phyloP scores from a whole-genome alignment of 2,329 filamentous ascomycete genomes.

The Penicillium expansum region DNA sequence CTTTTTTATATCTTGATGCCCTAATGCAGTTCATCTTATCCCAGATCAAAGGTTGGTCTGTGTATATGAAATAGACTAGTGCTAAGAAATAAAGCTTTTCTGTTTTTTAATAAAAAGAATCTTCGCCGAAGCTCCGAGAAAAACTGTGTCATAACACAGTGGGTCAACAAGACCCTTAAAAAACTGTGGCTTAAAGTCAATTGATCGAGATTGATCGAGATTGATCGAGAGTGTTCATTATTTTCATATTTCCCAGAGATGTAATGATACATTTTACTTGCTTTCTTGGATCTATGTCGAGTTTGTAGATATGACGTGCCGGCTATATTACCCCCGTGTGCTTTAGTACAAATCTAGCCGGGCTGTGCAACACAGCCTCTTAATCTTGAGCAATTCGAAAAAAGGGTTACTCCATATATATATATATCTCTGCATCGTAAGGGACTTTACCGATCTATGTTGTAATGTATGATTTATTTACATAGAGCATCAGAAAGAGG shows the following conservation, averaged over 20 bases:
- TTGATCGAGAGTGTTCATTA: not conserved
- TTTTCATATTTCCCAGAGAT: not conserved
- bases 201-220: constrained; percentile 2
- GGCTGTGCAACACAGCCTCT: constrained; percentile 7
- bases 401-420: no score
- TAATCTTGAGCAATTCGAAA: not conserved
- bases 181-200: constrained; percentile 5
- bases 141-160: not conserved
- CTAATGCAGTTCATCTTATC: not conserved
- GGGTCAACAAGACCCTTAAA: constrained; percentile 5
- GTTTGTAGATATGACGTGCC: not conserved
- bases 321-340: not conserved
- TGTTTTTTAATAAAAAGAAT: not conserved
- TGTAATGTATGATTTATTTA: no score
- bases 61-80: not conserved
- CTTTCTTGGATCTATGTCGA: not conserved
- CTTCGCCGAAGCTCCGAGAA: constrained; percentile 4
- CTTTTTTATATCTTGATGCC: not conserved
- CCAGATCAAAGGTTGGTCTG: constrained; percentile 4
- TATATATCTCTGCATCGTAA: not conserved
- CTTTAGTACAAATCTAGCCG: not conserved
- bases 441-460: no score
- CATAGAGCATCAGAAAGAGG: no score
- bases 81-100: no score
- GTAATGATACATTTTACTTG: not conserved